A percentile compares a stretch with the other conserved stretches of the same genome.
Evolutionary conservation across 805 yeast species (phyloP).

Genomic region (Yamadazyma kitorensis): DNA sequence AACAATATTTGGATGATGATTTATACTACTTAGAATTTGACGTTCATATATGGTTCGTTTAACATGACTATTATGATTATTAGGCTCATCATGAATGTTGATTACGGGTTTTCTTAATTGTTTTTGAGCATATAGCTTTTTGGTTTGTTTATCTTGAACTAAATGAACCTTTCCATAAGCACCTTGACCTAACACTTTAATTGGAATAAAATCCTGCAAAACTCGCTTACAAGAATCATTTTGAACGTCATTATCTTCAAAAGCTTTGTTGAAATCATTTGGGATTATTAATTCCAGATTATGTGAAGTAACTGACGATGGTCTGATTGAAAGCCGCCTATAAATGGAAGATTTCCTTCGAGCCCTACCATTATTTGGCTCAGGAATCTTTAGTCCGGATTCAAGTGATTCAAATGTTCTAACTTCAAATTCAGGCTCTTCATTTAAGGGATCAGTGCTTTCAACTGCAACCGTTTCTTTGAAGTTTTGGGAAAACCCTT

Average conservation of each 20-base stretch:
- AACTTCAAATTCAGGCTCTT: conserved; percentile 1
- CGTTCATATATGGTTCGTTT: conserved; percentile 41
- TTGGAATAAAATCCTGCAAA: conserved; percentile 34
- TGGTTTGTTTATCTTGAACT: conserved; percentile 36
- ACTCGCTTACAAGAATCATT: conserved; percentile 2
- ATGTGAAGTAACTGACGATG: conserved; percentile 10
- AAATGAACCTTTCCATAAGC: conserved; percentile 43
- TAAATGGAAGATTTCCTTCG: conserved; percentile 15
- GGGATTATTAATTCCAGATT: conserved; percentile 14
- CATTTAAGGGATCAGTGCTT: too few relatives aligned
- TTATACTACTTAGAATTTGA: conserved; percentile 37
- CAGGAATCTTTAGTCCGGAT: not conserved
- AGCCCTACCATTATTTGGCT: not conserved
- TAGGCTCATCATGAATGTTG: conserved; percentile 26
- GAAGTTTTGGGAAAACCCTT: not conserved
- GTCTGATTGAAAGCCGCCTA: conserved; percentile 12
- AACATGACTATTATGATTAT: conserved; percentile 25
- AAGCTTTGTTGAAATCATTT: conserved; percentile 7
- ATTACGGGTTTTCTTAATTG: conserved; percentile 38
- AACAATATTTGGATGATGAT: conserved; percentile 43
- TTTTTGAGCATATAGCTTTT: conserved; percentile 42
- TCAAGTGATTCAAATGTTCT: conserved; percentile 1
- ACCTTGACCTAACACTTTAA: conserved; percentile 44
- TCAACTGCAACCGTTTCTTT: too few relatives aligned
- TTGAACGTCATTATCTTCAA: conserved; percentile 3